These are phyloP conservation scores for Cynara cardunculus DNA, from an alignment of 129 eudicot genomes.

Conservation along the genomic window DNA sequence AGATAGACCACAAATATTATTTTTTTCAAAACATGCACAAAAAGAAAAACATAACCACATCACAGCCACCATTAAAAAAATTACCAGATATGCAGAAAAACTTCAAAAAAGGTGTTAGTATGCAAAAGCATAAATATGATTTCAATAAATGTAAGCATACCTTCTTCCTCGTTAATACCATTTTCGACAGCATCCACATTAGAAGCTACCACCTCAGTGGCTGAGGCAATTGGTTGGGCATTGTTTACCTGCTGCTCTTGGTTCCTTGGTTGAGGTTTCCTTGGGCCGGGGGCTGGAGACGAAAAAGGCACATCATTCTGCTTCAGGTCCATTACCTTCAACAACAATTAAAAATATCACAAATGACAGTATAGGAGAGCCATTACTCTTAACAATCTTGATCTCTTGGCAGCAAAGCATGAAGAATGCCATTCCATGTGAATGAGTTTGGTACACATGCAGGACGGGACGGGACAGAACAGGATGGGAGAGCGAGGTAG, in stretches of 20 bases:
- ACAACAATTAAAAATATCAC: slow-evolving; percentile 1
- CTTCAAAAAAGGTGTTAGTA: not conserved
- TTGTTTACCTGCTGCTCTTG: slow-evolving; percentile 45
- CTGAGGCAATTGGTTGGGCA: slow-evolving; percentile 32
- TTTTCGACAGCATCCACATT: slow-evolving; percentile 46
- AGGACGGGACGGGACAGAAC: no score
- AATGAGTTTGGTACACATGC: no score
- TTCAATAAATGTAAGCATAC: slow-evolving; percentile 23
- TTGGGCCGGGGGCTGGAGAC: slow-evolving; percentile 42
- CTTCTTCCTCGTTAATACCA: slow-evolving; percentile 75
- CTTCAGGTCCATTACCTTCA: slow-evolving; percentile 75
- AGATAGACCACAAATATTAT: not conserved
- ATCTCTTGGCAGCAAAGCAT: not conserved
- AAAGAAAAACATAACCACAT: not conserved
- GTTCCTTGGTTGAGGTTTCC: slow-evolving; percentile 43
- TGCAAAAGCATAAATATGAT: slow-evolving; percentile 14
- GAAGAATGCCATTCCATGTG: not conserved
- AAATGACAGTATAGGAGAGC: not conserved
- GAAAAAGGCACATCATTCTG: slow-evolving; percentile 54
- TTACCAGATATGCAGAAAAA: not conserved
- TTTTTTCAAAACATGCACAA: not conserved
- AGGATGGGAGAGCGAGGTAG: no score
- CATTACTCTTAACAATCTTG: not conserved
- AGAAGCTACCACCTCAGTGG: slow-evolving; percentile 35
- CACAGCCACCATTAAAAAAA: not conserved